Conservation (phyloP, 768 basidiomycete genomes). For the Austroboletus eburneus region DNA sequence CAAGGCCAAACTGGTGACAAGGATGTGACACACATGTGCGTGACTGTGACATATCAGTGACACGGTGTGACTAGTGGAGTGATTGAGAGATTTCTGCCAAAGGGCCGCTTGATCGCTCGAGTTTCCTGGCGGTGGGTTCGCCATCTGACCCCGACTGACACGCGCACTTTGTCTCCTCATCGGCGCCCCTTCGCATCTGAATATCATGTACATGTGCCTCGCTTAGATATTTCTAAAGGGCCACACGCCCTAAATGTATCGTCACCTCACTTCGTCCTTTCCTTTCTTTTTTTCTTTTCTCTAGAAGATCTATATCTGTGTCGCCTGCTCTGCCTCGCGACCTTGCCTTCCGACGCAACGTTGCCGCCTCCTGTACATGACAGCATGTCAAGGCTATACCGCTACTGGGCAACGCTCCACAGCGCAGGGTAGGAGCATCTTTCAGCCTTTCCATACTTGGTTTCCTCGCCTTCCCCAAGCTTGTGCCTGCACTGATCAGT, state of each 20-base stretch:
- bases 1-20: constrained; percentile 11
- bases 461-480: constrained; percentile 3
- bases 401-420: constrained; percentile 14
- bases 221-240: no score
- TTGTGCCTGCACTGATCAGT: no score
- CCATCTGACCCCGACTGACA: neutral
- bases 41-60: neutral
- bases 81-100: constrained; percentile 32
- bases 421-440: constrained; percentile 9
- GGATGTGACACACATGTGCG: neutral
- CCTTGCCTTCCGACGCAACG: constrained; percentile 7
- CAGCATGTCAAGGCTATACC: constrained; percentile 23
- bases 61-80: constrained; percentile 7
- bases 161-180: constrained; percentile 9
- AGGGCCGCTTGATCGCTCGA: constrained; percentile 11
- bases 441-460: constrained; percentile 1
- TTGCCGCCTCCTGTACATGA: constrained; percentile 20
- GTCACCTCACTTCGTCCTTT: neutral
- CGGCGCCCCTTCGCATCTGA: no score
- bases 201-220: neutral
- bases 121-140: neutral
- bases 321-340: constrained; percentile 4
- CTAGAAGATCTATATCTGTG: constrained; percentile 18
- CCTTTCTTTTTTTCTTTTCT: neutral
- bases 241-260: no score